Base-by-base conservation (phyloP, 208 protist species). In the Trypanosoma congolense region DNA sequence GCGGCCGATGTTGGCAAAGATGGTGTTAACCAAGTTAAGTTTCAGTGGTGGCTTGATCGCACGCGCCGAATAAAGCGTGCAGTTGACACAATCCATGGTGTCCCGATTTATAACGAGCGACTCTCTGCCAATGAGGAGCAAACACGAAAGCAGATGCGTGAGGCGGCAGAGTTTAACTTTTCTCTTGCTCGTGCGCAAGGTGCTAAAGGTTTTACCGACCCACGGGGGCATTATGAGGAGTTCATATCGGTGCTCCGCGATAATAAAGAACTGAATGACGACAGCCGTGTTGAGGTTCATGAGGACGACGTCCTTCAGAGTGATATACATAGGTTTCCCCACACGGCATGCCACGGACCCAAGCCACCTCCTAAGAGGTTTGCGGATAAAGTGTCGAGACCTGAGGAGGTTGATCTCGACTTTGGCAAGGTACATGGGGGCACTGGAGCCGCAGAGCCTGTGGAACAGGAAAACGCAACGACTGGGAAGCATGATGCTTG, bases 21-120 rank as follows among this genome's bases (percentile, higher is more conserved):
- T 62, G 75, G 80, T 41, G 42, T 30, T 18, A 79, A 86, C 43
- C 65, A 77, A 50, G 65, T 59, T 16, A 85, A 86, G 56, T 79
- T 92, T 59, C 63, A 85, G 50, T 92, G 83, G 83, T 92, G 83
- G 80, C 67, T 92, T n/a, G 75, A 87, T 58, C 70, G 83, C 10
- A 79, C 74, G 14, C 74, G 80, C 14, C 76, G 80, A 38, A 80
- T 92, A 44, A 85, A 80, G 60, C 80, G 83, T 18, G 80, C 75
- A 4, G 77, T 87, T 50, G 83, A 92, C 63, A 88, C 63, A 10
- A 87, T 92, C 42, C 77, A 92, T 54, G 80, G 83, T 40, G 83
- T 92, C 12, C 80, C 83, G n/a, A 52, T 88, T 16, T 92, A 92
- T 73, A 92, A 92, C 55, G 78, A 92, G 22, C 77, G 83, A 0